These are phyloP conservation scores for Cystofilobasidium capitatum DNA, from an alignment of 768 basidiomycete genomes.

Conservation along the genomic window DNA sequence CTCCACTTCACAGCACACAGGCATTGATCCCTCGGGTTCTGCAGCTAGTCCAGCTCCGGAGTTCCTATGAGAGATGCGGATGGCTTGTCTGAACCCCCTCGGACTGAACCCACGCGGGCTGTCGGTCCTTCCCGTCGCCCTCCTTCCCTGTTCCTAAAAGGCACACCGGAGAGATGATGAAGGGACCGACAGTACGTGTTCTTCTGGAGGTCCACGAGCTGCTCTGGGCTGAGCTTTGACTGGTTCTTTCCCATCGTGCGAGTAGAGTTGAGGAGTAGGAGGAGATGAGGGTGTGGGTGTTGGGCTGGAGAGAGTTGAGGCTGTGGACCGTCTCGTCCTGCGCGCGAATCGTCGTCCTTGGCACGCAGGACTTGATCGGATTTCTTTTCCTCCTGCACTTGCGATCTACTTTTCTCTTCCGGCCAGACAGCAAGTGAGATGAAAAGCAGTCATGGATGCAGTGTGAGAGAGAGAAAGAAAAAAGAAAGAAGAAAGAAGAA, in stretches of 20 bases:
- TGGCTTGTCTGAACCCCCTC: not conserved
- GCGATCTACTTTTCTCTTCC: too few species aligned
- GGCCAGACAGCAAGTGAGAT: too few species aligned
- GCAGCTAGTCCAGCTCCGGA: too few species aligned
- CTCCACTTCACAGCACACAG: too few species aligned
- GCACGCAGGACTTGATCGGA: too few species aligned
- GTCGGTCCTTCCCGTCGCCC: not conserved
- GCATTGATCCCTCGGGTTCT: too few species aligned
- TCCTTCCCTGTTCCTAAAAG: not conserved
- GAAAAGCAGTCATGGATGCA: too few species aligned
- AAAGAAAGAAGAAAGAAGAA: not conserved
- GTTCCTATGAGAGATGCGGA: not conserved
- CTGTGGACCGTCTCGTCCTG: too few species aligned
- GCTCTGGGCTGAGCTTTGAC: conserved; percentile 86
- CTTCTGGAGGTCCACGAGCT: conserved; percentile 90
- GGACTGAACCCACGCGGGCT: not conserved
- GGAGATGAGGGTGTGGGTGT: too few species aligned
- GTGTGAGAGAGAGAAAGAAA: not conserved
- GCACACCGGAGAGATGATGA: not conserved
- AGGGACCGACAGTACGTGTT: conserved; percentile 82
- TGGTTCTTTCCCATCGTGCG: conserved; percentile 86
- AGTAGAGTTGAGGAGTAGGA: not conserved
- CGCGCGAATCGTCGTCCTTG: too few species aligned
- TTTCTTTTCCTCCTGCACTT: too few species aligned
- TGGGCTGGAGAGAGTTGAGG: too few species aligned